These are phyloP conservation scores for Fomitopsis serialis DNA, from an alignment of 768 basidiomycete species.

Conservation along the genomic window DNA sequence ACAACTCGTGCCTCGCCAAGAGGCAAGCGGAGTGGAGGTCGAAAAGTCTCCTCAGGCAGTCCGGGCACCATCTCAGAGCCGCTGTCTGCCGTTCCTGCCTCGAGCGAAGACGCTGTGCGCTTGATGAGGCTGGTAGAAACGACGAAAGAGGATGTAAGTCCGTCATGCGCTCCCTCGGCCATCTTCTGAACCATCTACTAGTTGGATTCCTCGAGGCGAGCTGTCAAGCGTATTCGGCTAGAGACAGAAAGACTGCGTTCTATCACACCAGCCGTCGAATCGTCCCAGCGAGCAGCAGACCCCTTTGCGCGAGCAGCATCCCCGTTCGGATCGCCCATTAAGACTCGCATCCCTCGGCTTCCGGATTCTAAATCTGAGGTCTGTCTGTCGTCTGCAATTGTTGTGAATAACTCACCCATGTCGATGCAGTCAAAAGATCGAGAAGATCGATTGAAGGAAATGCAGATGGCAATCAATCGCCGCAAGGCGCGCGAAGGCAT, in stretches of 20 bases:
- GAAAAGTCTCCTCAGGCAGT: conserved; percentile 15
- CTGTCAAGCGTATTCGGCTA: conserved; percentile 69
- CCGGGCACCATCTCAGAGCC: conserved; percentile 5
- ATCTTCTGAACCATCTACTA: conserved; percentile 22
- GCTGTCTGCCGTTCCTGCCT: conserved; percentile 11
- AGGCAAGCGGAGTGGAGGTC: conserved; percentile 18
- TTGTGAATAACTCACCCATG: too few species aligned
- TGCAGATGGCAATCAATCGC: conserved; percentile 66
- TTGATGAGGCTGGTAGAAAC: conserved; percentile 45
- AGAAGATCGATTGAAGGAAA: conserved; percentile 74
- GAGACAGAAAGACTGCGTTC: conserved; percentile 48
- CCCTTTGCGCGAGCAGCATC: conserved; percentile 34
- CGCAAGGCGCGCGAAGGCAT: conserved; percentile 48
- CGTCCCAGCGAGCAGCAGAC: background rate
- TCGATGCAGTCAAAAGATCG: conserved; percentile 41
- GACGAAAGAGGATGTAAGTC: conserved; percentile 63
- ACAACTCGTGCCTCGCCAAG: conserved; percentile 38
- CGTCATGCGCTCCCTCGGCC: background rate
- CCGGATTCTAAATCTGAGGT: background rate
- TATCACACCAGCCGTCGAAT: conserved; percentile 3
- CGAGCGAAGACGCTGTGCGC: conserved; percentile 37
- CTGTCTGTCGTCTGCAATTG: too few species aligned
- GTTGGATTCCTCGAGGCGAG: conserved; percentile 67
- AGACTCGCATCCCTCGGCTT: background rate
- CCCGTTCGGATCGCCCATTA: conserved; percentile 36